Percentiles rank a stretch among this genome's conserved stretches.
Conservation (phyloP, 495 filamentous ascomycete genomes). For the Penicillium atrosanguineum region DNA sequence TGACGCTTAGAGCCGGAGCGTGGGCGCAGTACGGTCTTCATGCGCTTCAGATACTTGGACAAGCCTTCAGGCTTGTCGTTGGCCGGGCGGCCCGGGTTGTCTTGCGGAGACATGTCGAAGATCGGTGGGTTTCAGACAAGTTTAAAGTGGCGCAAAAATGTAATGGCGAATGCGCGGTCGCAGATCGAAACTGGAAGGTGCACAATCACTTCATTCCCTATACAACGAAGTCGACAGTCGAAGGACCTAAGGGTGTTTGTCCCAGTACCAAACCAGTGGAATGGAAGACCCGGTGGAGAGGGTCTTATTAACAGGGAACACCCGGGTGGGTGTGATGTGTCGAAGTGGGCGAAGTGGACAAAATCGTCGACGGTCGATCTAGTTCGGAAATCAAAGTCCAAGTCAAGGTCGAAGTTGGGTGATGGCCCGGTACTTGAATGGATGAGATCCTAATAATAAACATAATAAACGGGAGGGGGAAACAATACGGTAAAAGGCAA, state of each 20-base stretch:
- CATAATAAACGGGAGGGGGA: not conserved
- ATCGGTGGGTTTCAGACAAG: slow-evolving; percentile 1
- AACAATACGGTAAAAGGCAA: not conserved
- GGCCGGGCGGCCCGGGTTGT: slow-evolving; percentile 15
- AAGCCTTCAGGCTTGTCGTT: slow-evolving; percentile 61
- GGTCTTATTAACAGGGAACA: slow-evolving; percentile 6
- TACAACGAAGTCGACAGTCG: not conserved
- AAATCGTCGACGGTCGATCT: too few species aligned
- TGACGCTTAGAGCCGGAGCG: slow-evolving; percentile 43
- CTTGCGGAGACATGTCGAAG: slow-evolving; percentile 29
- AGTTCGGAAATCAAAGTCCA: not conserved
- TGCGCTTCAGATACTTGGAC: slow-evolving; percentile 58
- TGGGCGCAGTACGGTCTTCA: slow-evolving; percentile 62
- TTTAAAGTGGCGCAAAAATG: slow-evolving; percentile 16
- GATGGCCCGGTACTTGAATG: not conserved
- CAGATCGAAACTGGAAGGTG: slow-evolving; percentile 10
- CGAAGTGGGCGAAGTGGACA: too few species aligned
- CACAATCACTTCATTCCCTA: slow-evolving; percentile 16
- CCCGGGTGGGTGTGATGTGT: not conserved
- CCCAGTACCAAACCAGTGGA: slow-evolving; percentile 4
- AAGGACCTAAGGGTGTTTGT: not conserved
- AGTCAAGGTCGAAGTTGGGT: not conserved
- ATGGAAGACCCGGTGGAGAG: slow-evolving; percentile 12
- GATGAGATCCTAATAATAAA: not conserved
- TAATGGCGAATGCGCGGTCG: slow-evolving; percentile 13